Conservation (phyloP, 2,329 filamentous ascomycete species). For the Verticillium klebahnii region DNA sequence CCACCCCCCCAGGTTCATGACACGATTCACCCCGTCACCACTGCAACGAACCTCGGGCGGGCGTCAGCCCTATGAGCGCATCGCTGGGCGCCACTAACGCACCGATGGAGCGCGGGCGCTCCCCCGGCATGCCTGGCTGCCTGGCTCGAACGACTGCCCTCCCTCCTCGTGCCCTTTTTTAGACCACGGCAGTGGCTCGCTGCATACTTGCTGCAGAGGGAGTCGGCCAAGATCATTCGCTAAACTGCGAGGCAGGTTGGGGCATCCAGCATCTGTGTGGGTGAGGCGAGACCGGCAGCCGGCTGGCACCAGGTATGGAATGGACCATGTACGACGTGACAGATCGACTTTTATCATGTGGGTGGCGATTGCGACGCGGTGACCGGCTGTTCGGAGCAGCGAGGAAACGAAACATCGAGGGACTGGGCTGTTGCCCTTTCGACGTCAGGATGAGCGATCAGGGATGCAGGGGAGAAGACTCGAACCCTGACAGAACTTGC, state of each 20-base stretch:
- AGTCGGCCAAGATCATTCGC: neutral
- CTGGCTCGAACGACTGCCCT: neutral
- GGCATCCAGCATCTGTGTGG: neutral
- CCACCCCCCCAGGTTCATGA: neutral
- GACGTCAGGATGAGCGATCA: neutral
- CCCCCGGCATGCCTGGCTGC: neutral
- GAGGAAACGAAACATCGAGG: neutral
- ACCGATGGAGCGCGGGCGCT: neutral
- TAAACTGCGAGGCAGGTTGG: neutral
- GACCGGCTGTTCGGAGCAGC: neutral
- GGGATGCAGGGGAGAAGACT: no score
- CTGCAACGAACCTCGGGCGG: neutral
- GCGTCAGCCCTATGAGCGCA: neutral
- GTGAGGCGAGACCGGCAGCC: neutral
- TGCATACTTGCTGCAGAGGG: neutral
- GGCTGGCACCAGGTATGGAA: neutral
- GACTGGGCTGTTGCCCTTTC: neutral
- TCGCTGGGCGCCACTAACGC: neutral
- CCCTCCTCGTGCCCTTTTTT: no score
- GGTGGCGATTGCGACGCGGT: neutral
- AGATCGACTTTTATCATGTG: neutral
- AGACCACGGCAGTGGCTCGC: no score
- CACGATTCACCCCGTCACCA: neutral
- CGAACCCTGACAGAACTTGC: no score
- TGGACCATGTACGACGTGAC: neutral